These are phyloP conservation scores for Chytridium lagenaria DNA, from an alignment of 371 early-diverging fungal species.

Conservation along the genomic window DNA sequence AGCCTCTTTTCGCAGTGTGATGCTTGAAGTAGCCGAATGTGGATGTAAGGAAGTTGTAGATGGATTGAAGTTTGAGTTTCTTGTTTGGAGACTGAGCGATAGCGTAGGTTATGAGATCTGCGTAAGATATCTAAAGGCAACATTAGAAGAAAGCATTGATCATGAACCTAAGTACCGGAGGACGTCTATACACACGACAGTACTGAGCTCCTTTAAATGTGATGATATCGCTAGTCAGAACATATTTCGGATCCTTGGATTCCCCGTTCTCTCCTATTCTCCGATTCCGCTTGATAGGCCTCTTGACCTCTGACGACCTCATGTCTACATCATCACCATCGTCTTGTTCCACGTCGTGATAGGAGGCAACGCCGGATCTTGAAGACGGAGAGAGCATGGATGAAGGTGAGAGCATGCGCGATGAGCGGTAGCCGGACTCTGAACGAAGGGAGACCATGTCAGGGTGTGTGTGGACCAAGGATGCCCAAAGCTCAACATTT, in stretches of 20 bases:
- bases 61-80: conserved; percentile 29
- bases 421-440: background rate
- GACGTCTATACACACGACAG: conserved; percentile 33
- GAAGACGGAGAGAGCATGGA: background rate
- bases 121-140: conserved; percentile 30
- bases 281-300: background rate
- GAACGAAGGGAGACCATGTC: background rate
- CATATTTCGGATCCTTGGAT: conserved; percentile 35
- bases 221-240: conserved; percentile 24
- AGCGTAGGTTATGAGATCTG: conserved; percentile 42
- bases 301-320: background rate
- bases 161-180: conserved; percentile 24
- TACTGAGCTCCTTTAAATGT: conserved; percentile 5
- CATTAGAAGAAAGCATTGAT: background rate
- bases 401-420: too few relatives aligned
- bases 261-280: conserved; percentile 19
- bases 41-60: conserved; percentile 30
- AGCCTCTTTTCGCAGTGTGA: conserved; percentile 26
- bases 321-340: conserved; percentile 3
- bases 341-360: conserved; percentile 1
- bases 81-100: conserved; percentile 26
- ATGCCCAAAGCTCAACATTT: background rate
- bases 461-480: background rate
- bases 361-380: background rate
- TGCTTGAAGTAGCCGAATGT: conserved; percentile 40